These are phyloP conservation scores for Calamus simplicifolius DNA, from an alignment of 176 grass and related monocot genomes.

Conservation along the genomic window DNA sequence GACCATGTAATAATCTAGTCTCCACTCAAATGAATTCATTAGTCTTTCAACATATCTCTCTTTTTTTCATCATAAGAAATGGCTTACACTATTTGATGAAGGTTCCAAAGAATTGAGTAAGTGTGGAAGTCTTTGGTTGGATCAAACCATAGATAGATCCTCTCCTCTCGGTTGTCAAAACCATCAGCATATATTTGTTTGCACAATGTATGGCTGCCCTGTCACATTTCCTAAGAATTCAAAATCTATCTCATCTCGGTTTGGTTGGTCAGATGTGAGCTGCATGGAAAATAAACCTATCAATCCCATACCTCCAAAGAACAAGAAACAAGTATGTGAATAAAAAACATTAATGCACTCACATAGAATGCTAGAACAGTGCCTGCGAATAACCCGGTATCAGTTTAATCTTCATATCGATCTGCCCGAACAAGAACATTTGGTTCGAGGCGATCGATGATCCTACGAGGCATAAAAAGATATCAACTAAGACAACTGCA, in stretches of 20 bases:
- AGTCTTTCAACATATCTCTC: too few relatives aligned
- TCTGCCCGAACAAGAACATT: constrained; percentile 27
- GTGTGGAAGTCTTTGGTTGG: constrained; percentile 31
- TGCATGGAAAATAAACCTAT: not conserved
- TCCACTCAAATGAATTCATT: too few relatives aligned
- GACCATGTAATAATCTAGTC: too few relatives aligned
- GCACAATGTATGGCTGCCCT: constrained; percentile 30
- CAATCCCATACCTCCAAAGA: too few relatives aligned
- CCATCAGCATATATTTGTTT: constrained; percentile 28
- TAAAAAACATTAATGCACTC: not conserved
- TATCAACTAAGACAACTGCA: not conserved
- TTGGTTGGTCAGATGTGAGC: constrained; percentile 23
- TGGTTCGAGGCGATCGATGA: constrained; percentile 21
- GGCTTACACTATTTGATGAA: constrained; percentile 32
- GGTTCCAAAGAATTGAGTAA: constrained; percentile 28
- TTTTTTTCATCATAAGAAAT: not conserved
- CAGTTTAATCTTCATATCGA: constrained; percentile 31
- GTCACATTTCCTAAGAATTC: constrained; percentile 33
- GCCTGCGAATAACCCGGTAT: constrained; percentile 27
- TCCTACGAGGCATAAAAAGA: not conserved
- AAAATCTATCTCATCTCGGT: constrained; percentile 34
- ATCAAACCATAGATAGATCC: constrained; percentile 32
- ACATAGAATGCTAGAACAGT: constrained; percentile 31
- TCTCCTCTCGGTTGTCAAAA: constrained; percentile 19
- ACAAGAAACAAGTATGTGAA: too few relatives aligned